Evolutionary conservation across 306 rosid genomes (phyloP), one percentile per base, ranked within the genome.

Genomic region (Lablab purpureus): DNA sequence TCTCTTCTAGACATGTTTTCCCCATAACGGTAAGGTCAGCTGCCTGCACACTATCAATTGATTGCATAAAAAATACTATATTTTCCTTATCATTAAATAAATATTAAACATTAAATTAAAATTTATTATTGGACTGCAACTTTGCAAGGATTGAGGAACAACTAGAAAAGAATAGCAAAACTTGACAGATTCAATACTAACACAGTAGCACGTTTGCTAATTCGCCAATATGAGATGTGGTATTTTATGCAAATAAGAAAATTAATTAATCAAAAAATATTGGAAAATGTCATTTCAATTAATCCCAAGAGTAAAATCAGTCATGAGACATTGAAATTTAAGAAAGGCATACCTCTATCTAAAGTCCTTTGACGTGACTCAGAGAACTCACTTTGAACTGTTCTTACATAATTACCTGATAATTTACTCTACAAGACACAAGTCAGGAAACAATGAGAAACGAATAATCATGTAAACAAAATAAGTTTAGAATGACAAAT

Each of bases 341-440:
- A 67, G 32, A 66, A 27, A 71, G 62, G 64, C 10, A 47, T 76
- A 88, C 92, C 92, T 50, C 75, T 88, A 4, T 83, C 82, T 56
- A 88, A 71, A 32, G 89, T 85, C 83, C 92, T 83, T 77, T 78
- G 70, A 81, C 87, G 86, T 52, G 92, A 83, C 4, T 80, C 82
- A 49, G 90, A 79, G 54, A 73, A 71, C 28, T 75, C 85, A 47
- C 81, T 82, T 78, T 65, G 87, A 66, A 84, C 74, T 21, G 87
- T 54, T 77, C 23, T 74, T 37, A 88, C 82, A 72, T 7, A 71
- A 56, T 45, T 59, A 50, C 90, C 90, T 0, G 90, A 76, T 66
- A 84, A 21, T 25, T 71, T 76, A 75, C 89, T 85, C 94, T 90
- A 73, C 47, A 2, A 78, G 27, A 34, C 77, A 71, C 76, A 69